Evolutionary conservation across 139 green algal species (phyloP).

Genomic region (Asterochloris sp.): DNA sequence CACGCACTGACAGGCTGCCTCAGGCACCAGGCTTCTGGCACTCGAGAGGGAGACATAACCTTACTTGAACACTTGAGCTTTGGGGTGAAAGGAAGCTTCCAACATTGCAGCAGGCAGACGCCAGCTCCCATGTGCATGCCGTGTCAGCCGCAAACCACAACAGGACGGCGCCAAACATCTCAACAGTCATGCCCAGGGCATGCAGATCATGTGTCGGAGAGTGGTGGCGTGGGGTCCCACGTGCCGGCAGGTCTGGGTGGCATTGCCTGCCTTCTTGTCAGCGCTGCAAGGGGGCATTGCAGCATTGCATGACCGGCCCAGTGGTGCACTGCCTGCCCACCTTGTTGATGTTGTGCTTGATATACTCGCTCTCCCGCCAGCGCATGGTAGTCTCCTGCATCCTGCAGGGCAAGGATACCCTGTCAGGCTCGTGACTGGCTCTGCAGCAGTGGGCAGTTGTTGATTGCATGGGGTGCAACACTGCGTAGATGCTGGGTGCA

Average conservation of each 20-base stretch:
- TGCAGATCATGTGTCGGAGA: not conserved
- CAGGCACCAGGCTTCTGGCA: not conserved
- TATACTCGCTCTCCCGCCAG: constrained; percentile 35
- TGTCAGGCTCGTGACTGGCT: too few relatives aligned
- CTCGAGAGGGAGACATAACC: not conserved
- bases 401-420: constrained; percentile 16
- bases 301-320: not conserved
- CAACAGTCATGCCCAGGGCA: not conserved
- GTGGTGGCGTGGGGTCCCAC: not conserved
- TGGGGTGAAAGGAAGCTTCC: not conserved
- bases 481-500: too few relatives aligned
- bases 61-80: too few relatives aligned
- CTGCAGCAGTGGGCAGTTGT: too few relatives aligned
- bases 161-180: not conserved
- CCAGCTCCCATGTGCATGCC: not conserved
- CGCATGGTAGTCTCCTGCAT: constrained; percentile 32
- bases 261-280: not conserved
- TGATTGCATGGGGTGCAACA: too few relatives aligned
- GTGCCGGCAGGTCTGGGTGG: not conserved
- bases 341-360: constrained; percentile 30
- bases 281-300: not conserved
- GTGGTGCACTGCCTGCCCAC: not conserved
- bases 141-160: not conserved
- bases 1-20: not conserved
- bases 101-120: not conserved